A percentile compares a stretch with the other conserved stretches of the same genome.
These are phyloP conservation scores for Lyophyllum decastes DNA, from an alignment of 768 basidiomycete genomes.

Conservation along the genomic window DNA sequence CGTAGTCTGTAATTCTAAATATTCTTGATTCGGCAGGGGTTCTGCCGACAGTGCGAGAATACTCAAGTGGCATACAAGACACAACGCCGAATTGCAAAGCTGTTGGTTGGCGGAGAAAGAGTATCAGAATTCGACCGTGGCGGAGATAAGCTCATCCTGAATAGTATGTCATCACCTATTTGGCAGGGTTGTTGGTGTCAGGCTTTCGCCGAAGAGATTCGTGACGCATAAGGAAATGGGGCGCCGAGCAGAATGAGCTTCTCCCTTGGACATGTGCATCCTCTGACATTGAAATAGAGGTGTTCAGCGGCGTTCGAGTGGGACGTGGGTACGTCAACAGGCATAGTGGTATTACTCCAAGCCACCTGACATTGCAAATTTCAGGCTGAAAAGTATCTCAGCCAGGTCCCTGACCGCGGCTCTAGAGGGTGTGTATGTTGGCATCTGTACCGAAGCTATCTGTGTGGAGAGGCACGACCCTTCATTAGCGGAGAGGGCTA, in stretches of 20 bases:
- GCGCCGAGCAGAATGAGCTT: slow-evolving; percentile 3
- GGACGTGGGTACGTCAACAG: slow-evolving; percentile 1
- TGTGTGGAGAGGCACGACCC: background rate
- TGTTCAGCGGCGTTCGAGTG: slow-evolving; percentile 3
- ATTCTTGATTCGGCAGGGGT: background rate
- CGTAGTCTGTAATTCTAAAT: background rate
- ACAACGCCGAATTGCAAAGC: background rate
- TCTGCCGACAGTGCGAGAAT: background rate
- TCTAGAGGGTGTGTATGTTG: slow-evolving; percentile 1
- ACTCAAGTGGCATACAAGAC: background rate
- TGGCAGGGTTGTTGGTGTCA: slow-evolving; percentile 10
- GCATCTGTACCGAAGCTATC: background rate
- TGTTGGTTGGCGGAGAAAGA: background rate
- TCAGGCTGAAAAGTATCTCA: background rate
- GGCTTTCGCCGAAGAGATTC: slow-evolving; percentile 2
- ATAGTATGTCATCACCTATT: slow-evolving; percentile 13
- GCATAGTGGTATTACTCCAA: background rate
- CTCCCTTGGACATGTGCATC: slow-evolving; percentile 1
- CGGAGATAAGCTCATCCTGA: slow-evolving; percentile 12
- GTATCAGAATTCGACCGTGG: background rate
- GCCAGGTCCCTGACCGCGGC: slow-evolving; percentile 8
- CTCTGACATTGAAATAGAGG: background rate
- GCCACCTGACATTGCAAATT: slow-evolving; percentile 7
- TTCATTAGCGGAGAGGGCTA: slow-evolving; percentile 9
- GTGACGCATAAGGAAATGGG: slow-evolving; percentile 12